Percentiles rank a stretch among this genome's conserved stretches.
These are phyloP conservation scores for Penicillium mononematosum DNA, from an alignment of 495 filamentous ascomycete genomes.

Conservation along the genomic window DNA sequence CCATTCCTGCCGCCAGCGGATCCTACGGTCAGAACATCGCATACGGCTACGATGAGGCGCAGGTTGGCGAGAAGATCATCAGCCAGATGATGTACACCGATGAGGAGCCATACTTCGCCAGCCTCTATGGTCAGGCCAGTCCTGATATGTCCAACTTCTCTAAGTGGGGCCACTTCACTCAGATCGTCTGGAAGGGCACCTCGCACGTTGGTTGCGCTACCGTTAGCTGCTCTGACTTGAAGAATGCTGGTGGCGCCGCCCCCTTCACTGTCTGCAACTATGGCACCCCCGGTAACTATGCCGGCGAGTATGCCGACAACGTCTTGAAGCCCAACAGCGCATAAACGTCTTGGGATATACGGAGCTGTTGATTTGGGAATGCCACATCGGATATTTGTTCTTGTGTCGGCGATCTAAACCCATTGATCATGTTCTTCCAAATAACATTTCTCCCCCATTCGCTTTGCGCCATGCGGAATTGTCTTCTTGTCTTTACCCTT, in stretches of 20 bases:
- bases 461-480: constrained; percentile 8
- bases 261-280: constrained; percentile 91
- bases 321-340: constrained; percentile 53
- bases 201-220: constrained; percentile 72
- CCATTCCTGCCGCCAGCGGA: constrained; percentile 48
- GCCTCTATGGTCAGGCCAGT: constrained; percentile 44
- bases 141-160: constrained; percentile 63
- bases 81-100: constrained; percentile 77
- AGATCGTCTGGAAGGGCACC: constrained; percentile 80
- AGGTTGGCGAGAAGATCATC: constrained; percentile 64
- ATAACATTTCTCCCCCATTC: constrained; percentile 9
- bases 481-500: constrained; percentile 21
- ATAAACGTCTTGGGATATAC: constrained; percentile 13
- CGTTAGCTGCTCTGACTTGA: constrained; percentile 51
- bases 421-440: neutral
- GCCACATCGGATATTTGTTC: neutral
- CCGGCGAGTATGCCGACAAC: constrained; percentile 62
- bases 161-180: constrained; percentile 82
- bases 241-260: constrained; percentile 44
- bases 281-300: constrained; percentile 66
- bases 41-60: constrained; percentile 39
- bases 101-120: constrained; percentile 57
- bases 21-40: constrained; percentile 88
- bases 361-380: constrained; percentile 2
- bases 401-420: neutral